These are phyloP conservation scores for Backusella macrospora DNA, from an alignment of 192 early-diverging fungal genomes.

Conservation along the genomic window DNA sequence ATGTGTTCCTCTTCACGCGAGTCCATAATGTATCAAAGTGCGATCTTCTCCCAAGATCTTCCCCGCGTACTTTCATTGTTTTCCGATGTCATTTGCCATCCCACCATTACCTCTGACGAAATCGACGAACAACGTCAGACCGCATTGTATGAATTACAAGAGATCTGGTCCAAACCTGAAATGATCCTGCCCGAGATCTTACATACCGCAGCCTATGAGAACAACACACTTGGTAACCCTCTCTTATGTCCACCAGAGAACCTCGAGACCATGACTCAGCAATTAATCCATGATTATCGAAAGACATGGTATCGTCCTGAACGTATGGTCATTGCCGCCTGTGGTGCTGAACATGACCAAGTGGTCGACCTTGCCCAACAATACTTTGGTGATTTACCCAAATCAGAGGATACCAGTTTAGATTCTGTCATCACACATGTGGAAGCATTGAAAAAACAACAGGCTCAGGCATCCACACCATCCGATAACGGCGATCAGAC, in stretches of 20 bases:
- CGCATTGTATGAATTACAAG: constrained; percentile 87
- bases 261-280: constrained; percentile 68
- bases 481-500: constrained; percentile 15
- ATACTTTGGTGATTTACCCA: constrained; percentile 75
- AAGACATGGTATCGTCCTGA: constrained; percentile 87
- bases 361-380: constrained; percentile 69
- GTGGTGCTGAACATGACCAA: constrained; percentile 85
- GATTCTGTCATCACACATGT: constrained; percentile 35
- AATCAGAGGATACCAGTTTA: constrained; percentile 21
- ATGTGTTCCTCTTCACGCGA: constrained; percentile 90
- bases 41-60: constrained; percentile 86
- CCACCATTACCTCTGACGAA: constrained; percentile 73
- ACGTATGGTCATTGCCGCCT: constrained; percentile 87
- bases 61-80: constrained; percentile 71
- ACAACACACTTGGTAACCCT: constrained; percentile 82
- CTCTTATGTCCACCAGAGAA: constrained; percentile 71
- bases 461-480: not conserved
- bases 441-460: constrained; percentile 33
- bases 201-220: constrained; percentile 80
- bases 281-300: constrained; percentile 71
- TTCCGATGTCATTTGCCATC: constrained; percentile 80
- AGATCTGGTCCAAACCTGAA: constrained; percentile 82
- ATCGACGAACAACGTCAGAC: constrained; percentile 78
- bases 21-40: constrained; percentile 93
- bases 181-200: constrained; percentile 85